Evolutionary conservation across 2,329 filamentous ascomycete genomes (phyloP).

Genomic region (Calonectria leucothoes): DNA sequence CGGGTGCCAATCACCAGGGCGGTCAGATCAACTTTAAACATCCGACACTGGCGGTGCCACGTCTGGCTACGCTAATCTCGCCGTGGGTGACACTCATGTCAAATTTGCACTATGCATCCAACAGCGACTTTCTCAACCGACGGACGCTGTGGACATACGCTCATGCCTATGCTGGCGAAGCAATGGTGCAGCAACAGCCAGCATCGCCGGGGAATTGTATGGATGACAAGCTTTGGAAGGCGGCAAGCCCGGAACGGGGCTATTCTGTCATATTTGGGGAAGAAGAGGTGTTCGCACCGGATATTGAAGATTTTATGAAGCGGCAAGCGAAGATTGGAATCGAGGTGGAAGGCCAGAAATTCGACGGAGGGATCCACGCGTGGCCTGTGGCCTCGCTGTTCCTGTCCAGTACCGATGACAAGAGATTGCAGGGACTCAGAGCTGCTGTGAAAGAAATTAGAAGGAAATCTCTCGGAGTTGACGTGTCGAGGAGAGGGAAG

Average conservation of each 20-base stretch:
- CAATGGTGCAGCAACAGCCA: slow-evolving; percentile 47
- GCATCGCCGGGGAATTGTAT: slow-evolving; percentile 77
- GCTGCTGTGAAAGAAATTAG: slow-evolving; percentile 53
- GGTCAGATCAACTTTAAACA: slow-evolving; percentile 26
- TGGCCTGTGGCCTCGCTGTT: slow-evolving; percentile 82
- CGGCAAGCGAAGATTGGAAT: slow-evolving; percentile 65
- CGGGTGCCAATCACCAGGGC: slow-evolving; percentile 22
- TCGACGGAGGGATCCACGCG: slow-evolving; percentile 78
- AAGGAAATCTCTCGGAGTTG: slow-evolving; percentile 40
- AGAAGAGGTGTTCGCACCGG: slow-evolving; percentile 82
- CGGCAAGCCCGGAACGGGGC: slow-evolving; percentile 73
- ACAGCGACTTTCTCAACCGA: slow-evolving; percentile 80
- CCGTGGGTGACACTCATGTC: slow-evolving; percentile 84
- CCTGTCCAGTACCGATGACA: slow-evolving; percentile 59
- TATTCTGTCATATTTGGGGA: slow-evolving; percentile 79
- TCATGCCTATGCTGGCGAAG: slow-evolving; percentile 69
- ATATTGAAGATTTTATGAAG: slow-evolving; percentile 71
- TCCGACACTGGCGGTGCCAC: slow-evolving; percentile 46
- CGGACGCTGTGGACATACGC: slow-evolving; percentile 77
- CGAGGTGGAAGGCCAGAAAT: slow-evolving; percentile 67
- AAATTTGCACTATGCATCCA: slow-evolving; percentile 72
- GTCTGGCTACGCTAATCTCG: slow-evolving; percentile 78
- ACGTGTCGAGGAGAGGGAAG: slow-evolving; percentile 26
- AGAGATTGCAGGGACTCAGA: slow-evolving; percentile 64
- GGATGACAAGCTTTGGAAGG: slow-evolving; percentile 73